Conservation (phyloP, 176 grass and related monocot genomes). For the Leersia perrieri region DNA sequence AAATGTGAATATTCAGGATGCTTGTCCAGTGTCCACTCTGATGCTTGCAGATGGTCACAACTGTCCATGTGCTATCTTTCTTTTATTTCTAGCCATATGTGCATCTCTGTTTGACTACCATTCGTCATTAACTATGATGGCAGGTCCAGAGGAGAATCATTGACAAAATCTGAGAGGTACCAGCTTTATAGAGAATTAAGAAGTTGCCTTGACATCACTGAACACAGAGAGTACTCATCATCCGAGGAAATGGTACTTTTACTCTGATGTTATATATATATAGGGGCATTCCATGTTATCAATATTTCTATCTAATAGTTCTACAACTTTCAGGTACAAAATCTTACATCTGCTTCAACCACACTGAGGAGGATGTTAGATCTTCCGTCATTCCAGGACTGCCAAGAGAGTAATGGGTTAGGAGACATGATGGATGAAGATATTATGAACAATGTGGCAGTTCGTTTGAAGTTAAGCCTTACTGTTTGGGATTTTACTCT, state of each 20-base stretch:
- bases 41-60: slow-evolving; percentile 2
- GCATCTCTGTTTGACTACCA: background rate
- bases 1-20: background rate
- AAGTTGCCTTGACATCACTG: slow-evolving; percentile 67
- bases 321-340: slow-evolving; percentile 56
- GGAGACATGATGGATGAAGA: slow-evolving; percentile 97
- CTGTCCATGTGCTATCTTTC: slow-evolving; percentile 4
- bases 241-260: slow-evolving; percentile 78
- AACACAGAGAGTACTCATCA: slow-evolving; percentile 61
- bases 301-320: slow-evolving; percentile 31
- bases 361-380: slow-evolving; percentile 64
- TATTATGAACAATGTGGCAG: slow-evolving; percentile 68
- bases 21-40: background rate
- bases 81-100: slow-evolving; percentile 25
- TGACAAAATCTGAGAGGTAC: slow-evolving; percentile 73
- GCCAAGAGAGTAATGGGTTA: slow-evolving; percentile 58
- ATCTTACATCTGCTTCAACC: slow-evolving; percentile 54
- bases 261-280: slow-evolving; percentile 26
- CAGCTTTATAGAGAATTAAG: slow-evolving; percentile 67
- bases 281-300: slow-evolving; percentile 3
- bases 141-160: slow-evolving; percentile 53
- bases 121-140: slow-evolving; percentile 5
- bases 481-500: slow-evolving; percentile 99
- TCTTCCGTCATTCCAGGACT: slow-evolving; percentile 67
- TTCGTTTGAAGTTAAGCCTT: slow-evolving; percentile 74